Evolutionary conservation across 495 filamentous ascomycete genomes (phyloP).

Genomic region (Neurospora sp.): DNA sequence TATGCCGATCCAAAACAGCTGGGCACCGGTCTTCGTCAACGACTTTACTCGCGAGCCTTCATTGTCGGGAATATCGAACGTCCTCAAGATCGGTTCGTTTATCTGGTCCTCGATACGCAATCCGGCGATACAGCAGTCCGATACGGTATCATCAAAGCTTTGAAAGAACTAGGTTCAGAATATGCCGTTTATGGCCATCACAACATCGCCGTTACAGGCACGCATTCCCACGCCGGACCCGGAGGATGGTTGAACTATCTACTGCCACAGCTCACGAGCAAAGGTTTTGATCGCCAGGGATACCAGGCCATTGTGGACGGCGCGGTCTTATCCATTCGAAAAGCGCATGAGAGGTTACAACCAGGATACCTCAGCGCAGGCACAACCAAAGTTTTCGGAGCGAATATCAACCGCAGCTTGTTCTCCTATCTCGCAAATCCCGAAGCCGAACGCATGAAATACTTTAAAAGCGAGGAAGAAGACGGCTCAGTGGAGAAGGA

Average conservation of each 20-base stretch:
- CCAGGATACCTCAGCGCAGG: constrained; percentile 65
- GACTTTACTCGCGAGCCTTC: constrained; percentile 84
- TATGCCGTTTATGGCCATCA: constrained; percentile 68
- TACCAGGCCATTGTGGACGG: constrained; percentile 88
- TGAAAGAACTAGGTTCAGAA: constrained; percentile 53
- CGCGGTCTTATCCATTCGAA: constrained; percentile 65
- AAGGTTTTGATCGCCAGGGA: constrained; percentile 80
- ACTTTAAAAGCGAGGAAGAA: constrained; percentile 46
- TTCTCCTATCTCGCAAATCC: constrained; percentile 91
- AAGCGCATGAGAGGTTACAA: constrained; percentile 66
- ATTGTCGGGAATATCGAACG: constrained; percentile 64
- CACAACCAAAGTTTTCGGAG: constrained; percentile 62
- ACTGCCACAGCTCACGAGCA: constrained; percentile 84
- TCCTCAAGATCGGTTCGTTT: constrained; percentile 67
- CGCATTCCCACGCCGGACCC: constrained; percentile 88
- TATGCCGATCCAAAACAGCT: constrained; percentile 84
- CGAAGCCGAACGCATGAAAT: constrained; percentile 60
- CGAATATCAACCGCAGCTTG: constrained; percentile 83
- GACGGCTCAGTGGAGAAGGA: constrained; percentile 76
- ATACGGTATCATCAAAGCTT: constrained; percentile 69
- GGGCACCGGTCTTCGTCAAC: constrained; percentile 79
- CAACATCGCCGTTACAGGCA: constrained; percentile 86
- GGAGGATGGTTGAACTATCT: constrained; percentile 96
- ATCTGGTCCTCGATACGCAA: constrained; percentile 79
- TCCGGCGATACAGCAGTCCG: constrained; percentile 86